Base-by-base conservation (phyloP, 257 asterid species). In the Jacaranda mimosifolia region DNA sequence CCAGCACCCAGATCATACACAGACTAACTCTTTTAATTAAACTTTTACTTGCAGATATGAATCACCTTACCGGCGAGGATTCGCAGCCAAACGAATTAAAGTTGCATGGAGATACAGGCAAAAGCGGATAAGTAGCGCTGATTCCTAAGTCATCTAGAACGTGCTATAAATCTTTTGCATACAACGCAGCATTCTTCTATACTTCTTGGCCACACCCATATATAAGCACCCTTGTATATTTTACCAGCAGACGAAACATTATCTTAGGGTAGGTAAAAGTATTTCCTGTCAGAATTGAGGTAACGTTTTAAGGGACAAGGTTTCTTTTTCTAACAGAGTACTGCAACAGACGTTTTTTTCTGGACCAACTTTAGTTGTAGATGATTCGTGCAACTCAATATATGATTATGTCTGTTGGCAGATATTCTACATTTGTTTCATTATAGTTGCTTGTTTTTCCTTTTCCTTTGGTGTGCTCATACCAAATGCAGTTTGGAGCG, bases 41-140 rank as follows among this genome's bases (percentile, higher is more conserved):
- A 14, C 6, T 17, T 15, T n/a, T 5, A 4, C 0, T 48, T 65
- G 46, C 84, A 96, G 98, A 78, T 90, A 91, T 12, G 91, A 84
- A 77, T 93, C 99, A 3, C 96, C 96, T 14, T 93, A 96, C 77
- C 89, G 96, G 96, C 83, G 92, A 66, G 89, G 87, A 46, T 86
- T 84, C 5, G 97, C 97, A 56, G 96, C 94, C 1, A 83, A 88
- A 64, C 86, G 81, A 39, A 93, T 93, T 56, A 97, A 93, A 78
- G 95, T 88, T 14, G 97, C 97, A 4, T 96, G 97, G 97, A 87
- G 96, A 72, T 89, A 89, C 69, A 82, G 92, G 81, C 87, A 90
- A 87, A 91, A 88, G 75, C 89, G 97, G 59, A 81, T 80, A 48
- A 74, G 84, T 18, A 92, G 91, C 2, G 83, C 81, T 3, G 87